These are phyloP conservation scores for Oryza nivara DNA, from an alignment of 176 grass and related monocot genomes.

Conservation along the genomic window DNA sequence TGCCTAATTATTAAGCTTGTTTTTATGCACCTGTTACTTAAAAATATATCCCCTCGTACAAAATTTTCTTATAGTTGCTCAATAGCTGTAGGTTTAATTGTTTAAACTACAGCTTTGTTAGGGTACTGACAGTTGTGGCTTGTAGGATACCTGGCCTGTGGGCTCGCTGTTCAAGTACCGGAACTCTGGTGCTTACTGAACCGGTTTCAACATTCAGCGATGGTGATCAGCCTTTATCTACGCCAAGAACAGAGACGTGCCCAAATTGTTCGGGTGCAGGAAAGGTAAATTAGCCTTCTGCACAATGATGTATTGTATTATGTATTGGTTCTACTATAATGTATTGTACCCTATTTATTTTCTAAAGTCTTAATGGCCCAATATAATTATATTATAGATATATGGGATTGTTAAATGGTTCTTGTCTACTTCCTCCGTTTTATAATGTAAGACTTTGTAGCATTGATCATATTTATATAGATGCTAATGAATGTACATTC, in stretches of 20 bases:
- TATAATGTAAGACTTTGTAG: too few species aligned
- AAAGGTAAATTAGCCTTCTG: slow-evolving; percentile 55
- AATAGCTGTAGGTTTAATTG: slow-evolving; percentile 11
- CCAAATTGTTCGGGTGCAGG: slow-evolving; percentile 92
- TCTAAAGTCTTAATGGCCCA: too few species aligned
- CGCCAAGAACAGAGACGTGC: slow-evolving; percentile 82
- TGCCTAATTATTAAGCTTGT: neutral
- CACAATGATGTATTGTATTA: neutral
- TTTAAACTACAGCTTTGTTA: neutral
- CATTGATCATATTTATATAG: too few species aligned
- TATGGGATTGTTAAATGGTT: too few species aligned
- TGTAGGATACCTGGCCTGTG: slow-evolving; percentile 95
- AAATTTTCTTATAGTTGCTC: neutral
- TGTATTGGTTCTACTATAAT: too few species aligned
- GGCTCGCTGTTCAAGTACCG: slow-evolving; percentile 86
- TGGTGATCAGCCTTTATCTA: slow-evolving; percentile 60
- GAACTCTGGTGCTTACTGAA: slow-evolving; percentile 76
- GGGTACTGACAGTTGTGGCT: slow-evolving; percentile 18
- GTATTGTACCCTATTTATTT: too few species aligned
- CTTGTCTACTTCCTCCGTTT: too few species aligned
- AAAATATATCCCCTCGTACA: neutral
- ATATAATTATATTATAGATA: too few species aligned
- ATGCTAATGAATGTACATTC: too few species aligned
- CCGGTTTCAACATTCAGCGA: slow-evolving; percentile 63
- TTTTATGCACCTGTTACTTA: neutral